Base-by-base conservation (phyloP, 1,139 yeast species). In the Candida pseudoviswanathii region DNA sequence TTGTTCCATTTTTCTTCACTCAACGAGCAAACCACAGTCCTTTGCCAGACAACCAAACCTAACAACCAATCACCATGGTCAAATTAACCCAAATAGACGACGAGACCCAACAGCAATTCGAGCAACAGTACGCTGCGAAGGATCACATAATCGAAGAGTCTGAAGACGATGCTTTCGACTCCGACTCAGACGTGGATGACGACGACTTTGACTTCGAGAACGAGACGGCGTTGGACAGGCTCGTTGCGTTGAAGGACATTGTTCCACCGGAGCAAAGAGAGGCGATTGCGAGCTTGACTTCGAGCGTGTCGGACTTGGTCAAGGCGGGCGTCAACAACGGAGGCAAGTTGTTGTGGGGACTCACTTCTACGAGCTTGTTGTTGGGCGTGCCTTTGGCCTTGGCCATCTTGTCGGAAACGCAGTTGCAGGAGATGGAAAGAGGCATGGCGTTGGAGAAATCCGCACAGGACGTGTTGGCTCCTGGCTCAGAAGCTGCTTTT, bases 361-460 rank as follows among this genome's bases (percentile, higher is more conserved):
- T 90, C 54, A 85, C 97, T 33, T 86, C 98, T 21, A 82, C 95
- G 48, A 85, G 90, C 38, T 75, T 95, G 62, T 81, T 94, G 58
- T 77, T 94, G 63, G 98, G 97, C 65, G 96, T 91, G 49, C 99
- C 99, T 55, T 78, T 90, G 60, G 86, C 97, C 5, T 78, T 94
- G 64, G 89, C 97, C 48, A 88, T 92, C 59, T 80, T 92, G 63
- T 85, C 92, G 54, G 99, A 92, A 76, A 94, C 91, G 64, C 97
- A 92, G 75, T 81, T 92, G 66, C 85, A 85, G 67, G 97, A 92
- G 73, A 82, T 90, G 87, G 97, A 92, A 76, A 89, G 89, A 77
- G 96, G 90, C 66, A 85, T 91, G 80, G 84, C 87, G 60, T 78
- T 90, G 66, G 92, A 87, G 67, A 91, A 88, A 71, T 86, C 89